These are phyloP conservation scores for Sarcodon sp. DNA, from an alignment of 768 basidiomycete species.

Conservation along the genomic window DNA sequence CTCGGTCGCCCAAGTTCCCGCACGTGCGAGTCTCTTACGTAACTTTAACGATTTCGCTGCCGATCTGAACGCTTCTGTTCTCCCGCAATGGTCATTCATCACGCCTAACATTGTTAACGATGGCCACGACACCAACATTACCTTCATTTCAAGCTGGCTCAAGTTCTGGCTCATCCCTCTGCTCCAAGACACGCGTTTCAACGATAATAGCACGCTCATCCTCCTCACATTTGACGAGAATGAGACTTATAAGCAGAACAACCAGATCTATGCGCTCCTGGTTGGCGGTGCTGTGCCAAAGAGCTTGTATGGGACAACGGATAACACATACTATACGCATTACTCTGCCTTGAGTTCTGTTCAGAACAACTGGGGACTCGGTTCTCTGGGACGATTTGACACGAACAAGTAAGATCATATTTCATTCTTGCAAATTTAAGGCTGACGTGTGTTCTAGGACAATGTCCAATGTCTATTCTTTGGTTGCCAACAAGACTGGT, in stretches of 20 bases:
- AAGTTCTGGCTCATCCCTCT: conserved; percentile 37
- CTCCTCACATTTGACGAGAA: conserved; percentile 54
- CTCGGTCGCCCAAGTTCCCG: conserved; percentile 28
- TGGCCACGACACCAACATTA: conserved; percentile 45
- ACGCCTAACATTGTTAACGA: conserved; percentile 51
- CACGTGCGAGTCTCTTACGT: conserved; percentile 30
- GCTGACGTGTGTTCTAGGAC: conserved; percentile 8
- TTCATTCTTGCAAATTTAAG: not conserved
- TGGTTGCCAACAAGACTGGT: conserved; percentile 33
- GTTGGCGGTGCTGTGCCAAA: conserved; percentile 33
- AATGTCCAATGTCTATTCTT: conserved; percentile 34
- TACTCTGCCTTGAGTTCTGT: conserved; percentile 45
- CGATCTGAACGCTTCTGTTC: conserved; percentile 32
- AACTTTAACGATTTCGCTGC: conserved; percentile 53
- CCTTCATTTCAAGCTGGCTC: conserved; percentile 32
- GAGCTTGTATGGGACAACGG: conserved; percentile 27
- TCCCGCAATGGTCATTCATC: conserved; percentile 51
- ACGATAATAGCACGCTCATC: conserved; percentile 40
- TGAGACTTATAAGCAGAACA: conserved; percentile 26
- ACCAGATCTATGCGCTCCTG: conserved; percentile 31
- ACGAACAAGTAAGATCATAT: conserved; percentile 27
- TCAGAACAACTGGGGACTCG: conserved; percentile 48
- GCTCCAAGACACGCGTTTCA: conserved; percentile 37
- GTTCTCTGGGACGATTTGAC: conserved; percentile 45
- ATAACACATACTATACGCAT: conserved; percentile 46